Base-by-base conservation (phyloP, 2,329 filamentous ascomycete genomes). In the Paecilomyces fulvus region DNA sequence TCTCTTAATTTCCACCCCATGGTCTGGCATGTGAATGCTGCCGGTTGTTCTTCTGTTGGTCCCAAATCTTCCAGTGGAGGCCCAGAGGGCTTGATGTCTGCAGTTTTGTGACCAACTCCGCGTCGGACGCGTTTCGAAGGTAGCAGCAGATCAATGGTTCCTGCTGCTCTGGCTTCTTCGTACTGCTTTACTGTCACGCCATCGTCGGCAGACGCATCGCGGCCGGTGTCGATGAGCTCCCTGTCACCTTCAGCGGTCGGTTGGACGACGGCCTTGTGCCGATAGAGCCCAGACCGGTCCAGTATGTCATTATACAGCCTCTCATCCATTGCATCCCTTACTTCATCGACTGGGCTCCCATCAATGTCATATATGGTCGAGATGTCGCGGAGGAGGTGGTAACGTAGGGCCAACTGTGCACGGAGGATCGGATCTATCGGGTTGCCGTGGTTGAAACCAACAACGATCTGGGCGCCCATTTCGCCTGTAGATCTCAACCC, bases 401-500 rank as follows among this genome's bases (percentile, higher is more conserved):
- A 96, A 14, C 86, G 86, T 20, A 99, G 80, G 25, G 88, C 89
- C 52, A 99, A 80, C 72, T 99, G 95, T 14, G 90, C 92, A 62
- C 94, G 86, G 56, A 99, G 86, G 58, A 99, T 84, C 52, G 92
- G 84, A 69, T 96, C 95, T 64, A 99, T 77, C 4, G 94, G 94
- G 65, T 99, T 99, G 17, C 95, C 95, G 62, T 90, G 84, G 63
- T 97, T 91, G 69, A 97, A 99, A 0, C 94, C 94, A 31, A 95
- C 96, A 59, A 99, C 91, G 58, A 99, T 97, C 80, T 99, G 96
- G 55, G 92, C 94, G 28, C 94, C 94, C 86, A 96, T 95, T 71
- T 99, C 94, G 30, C 90, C 94, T 20, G 92, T 97, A 67, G 87
- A 88, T 53, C 74, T 82, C 70, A 80, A 83, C 73, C 78, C 68